Evolutionary conservation across 106 monocot genomes (phyloP), one percentile per base, ranked within the genome.

Genomic region (Acorus gramineus): DNA sequence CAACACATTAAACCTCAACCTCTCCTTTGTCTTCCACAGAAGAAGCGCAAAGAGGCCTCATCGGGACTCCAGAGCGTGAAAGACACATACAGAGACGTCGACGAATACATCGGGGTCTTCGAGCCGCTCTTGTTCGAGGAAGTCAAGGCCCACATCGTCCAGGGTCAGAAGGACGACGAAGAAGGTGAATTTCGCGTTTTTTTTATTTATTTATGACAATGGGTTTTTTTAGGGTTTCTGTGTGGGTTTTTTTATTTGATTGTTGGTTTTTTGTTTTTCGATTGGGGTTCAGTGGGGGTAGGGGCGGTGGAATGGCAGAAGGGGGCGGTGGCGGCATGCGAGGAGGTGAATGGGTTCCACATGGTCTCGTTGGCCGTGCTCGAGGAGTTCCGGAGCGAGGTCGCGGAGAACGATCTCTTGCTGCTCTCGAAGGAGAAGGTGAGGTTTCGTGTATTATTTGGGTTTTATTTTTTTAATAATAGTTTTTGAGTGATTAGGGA

Each of bases 81-180:
- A 79, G 78, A 53, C 63, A 79, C 75, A 3, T 98, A 83, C 75
- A 45, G 65, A 47, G 68, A 85, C 55, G 72, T 92, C 42, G 82
- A 77, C 6, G 98, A 98, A 43, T 98, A 98, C 75, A 53, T 98
- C 46, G 62, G 77, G 1, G 74, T 89, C 4, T 89, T 81, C 42
- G 98, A 98, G 72, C 98, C 98, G 43, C 79, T 98, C 47, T 85
- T 98, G 12, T 82, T 98, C 14, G 98, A 98, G 59, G 98, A 98
- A 74, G 83, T 92, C 44, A 98, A 98, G 79, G 73, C 98, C 10
- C 91, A 92, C 66, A 98, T 98, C 28, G 66, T 80, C 14, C 91
- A 89, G 66, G 74, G 66, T 28, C 28, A 28, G 28, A 28, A 28
- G n/a, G 77, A 74, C 8, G 85, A 85, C 42, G 82, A 87, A 48